A percentile compares a stretch with the other conserved stretches of the same genome.
Conservation (phyloP, 495 filamentous ascomycete species). For the Trichoderma virens region DNA sequence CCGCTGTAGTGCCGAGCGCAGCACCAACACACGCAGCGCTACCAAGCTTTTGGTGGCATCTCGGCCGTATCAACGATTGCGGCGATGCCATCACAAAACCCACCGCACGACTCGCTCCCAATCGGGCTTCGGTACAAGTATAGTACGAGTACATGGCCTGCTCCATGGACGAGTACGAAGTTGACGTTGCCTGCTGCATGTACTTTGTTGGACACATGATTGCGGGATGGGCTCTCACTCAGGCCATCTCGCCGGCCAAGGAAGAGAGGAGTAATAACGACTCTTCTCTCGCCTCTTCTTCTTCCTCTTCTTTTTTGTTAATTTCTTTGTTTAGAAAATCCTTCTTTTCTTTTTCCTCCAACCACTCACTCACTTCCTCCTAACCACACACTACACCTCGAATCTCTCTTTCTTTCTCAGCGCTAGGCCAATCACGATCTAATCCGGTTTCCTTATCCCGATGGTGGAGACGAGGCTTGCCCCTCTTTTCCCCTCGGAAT, state of each 20-base stretch:
- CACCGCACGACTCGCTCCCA: neutral
- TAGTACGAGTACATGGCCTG: no score
- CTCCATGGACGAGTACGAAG: no score
- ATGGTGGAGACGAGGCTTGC: neutral
- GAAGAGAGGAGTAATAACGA: no score
- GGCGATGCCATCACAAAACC: conserved; percentile 1
- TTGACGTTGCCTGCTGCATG: neutral
- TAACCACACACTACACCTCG: no score
- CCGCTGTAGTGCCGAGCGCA: conserved; percentile 4
- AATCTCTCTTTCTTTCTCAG: no score
- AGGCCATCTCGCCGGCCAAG: no score
- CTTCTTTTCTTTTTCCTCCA: no score
- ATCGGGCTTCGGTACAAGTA: no score
- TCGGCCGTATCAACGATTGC: neutral
- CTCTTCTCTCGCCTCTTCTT: no score
- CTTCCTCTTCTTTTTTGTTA: no score
- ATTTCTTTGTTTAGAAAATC: no score
- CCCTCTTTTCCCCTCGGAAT: neutral
- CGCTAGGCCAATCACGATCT: conserved; percentile 1
- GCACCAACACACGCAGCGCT: neutral
- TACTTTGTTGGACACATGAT: neutral
- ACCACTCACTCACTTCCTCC: no score
- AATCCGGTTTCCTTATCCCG: neutral
- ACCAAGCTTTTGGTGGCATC: neutral
- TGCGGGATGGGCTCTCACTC: neutral